Evolutionary conservation across 495 filamentous ascomycete species (phyloP), one percentile per base, ranked within the genome.

Genomic region (Xylona heveae): DNA sequence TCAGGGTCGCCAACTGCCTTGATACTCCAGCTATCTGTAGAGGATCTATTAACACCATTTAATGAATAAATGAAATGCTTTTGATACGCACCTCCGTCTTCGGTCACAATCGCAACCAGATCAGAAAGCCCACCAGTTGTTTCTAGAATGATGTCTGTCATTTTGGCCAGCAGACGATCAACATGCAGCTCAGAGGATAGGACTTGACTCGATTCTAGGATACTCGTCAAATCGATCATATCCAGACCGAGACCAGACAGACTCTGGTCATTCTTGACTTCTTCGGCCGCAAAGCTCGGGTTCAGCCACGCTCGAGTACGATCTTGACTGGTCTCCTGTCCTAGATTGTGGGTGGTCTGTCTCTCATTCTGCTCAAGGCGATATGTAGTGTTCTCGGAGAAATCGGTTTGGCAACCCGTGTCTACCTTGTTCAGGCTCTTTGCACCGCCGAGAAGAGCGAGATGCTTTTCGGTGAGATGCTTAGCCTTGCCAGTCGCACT

Each of bases 101-200:
- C 65, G 7, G 78, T 70, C 13, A 79, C 66, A 40, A 93, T 81
- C 12, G 74, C 77, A 17, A 74, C 77, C 9, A 78, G 66, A 21
- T 78, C 74, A 5, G 80, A 81, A 1, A 67, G 61, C 6, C 74
- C 73, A 35, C 78, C 79, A 46, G 78, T 83, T 4, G 76, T 82
- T 41, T 85, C 77, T 13, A 92, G 47, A 28, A 91, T 85, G 37
- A 91, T 82, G 45, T 85, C 74, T 32, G 78, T 78, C 78, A 93
- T 90, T 35, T 80, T 88, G 33, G 71, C 70, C 24, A 92, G 55
- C 5, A 93, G 67, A 31, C 72, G 70, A 37, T 93, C 81, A 14
- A 92, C 71, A 36, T 79, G 67, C 19, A 92, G 59, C 34, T 90
- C 79, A 18, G 80, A 90, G 8, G 82, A 90, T 44, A 93, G 79